phyloP scores from a whole-genome alignment of 2,329 filamentous ascomycete genomes.

The Penicillium sp. region DNA sequence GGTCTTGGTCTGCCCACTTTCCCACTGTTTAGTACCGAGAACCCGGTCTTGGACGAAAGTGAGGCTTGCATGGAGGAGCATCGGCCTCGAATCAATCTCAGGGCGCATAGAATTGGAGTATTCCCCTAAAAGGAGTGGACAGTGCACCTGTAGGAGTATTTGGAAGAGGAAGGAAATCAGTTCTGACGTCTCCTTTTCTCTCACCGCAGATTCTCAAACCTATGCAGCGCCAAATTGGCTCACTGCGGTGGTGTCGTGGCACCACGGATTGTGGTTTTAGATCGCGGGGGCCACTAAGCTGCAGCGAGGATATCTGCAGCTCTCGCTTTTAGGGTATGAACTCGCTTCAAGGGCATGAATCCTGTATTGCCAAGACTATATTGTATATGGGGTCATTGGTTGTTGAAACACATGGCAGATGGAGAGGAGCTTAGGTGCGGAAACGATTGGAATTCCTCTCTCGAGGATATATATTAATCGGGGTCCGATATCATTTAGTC shows the following conservation, averaged over 20 bases:
- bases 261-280: slow-evolving; percentile 28
- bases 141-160: neutral
- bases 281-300: slow-evolving; percentile 20
- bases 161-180: neutral
- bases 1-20: neutral
- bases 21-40: neutral
- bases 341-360: neutral
- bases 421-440: neutral
- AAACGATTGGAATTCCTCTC: neutral
- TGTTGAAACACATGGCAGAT: slow-evolving; percentile 19
- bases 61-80: slow-evolving; percentile 21
- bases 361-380: slow-evolving; percentile 2
- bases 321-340: slow-evolving; percentile 18
- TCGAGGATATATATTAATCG: neutral
- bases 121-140: neutral
- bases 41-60: slow-evolving; percentile 18
- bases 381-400: neutral
- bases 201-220: slow-evolving; percentile 25
- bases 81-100: slow-evolving; percentile 16
- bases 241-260: slow-evolving; percentile 37
- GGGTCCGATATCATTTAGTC: neutral
- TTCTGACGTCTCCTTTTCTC: neutral
- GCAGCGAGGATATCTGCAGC: slow-evolving; percentile 22
- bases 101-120: neutral
- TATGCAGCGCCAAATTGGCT: slow-evolving; percentile 29